phyloP scores from a whole-genome alignment of 306 rosid species.

The Clitoria ternatea region DNA sequence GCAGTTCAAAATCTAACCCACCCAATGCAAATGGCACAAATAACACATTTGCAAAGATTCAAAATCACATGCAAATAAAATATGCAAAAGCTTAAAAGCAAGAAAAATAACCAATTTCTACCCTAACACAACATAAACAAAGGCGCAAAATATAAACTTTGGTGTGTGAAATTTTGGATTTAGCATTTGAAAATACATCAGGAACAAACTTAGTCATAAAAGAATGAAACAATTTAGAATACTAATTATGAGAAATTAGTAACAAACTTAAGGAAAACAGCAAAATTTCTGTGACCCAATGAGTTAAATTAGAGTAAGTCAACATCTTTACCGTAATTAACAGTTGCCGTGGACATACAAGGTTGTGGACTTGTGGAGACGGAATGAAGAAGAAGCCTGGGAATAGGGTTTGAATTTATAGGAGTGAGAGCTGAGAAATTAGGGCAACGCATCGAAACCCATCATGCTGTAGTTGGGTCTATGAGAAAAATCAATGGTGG shows the following conservation, averaged over 20 bases:
- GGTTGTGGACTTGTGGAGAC: not conserved
- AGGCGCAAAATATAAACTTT: not conserved
- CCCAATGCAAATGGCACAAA: not conserved
- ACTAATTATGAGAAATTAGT: not conserved
- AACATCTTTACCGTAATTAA: not conserved
- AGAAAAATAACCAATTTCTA: not conserved
- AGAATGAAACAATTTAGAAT: not conserved
- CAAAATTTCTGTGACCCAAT: not conserved
- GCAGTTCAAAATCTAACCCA: conserved; percentile 14
- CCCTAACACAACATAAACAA: not conserved
- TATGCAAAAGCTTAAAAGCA: not conserved
- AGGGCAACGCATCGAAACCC: conserved; percentile 34
- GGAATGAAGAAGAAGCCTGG: no score
- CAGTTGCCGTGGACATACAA: not conserved
- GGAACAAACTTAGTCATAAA: not conserved
- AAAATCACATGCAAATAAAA: not conserved
- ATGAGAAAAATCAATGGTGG: not conserved
- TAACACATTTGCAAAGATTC: not conserved
- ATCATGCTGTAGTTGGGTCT: not conserved
- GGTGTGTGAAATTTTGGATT: not conserved
- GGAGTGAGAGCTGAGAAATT: conserved; percentile 7
- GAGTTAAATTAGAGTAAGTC: not conserved
- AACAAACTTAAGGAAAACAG: not conserved
- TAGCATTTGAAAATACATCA: not conserved
- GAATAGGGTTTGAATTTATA: conserved; percentile 21